Evolutionary conservation across 208 protist species (phyloP).

Genomic region (Leishmania amazonensis): DNA sequence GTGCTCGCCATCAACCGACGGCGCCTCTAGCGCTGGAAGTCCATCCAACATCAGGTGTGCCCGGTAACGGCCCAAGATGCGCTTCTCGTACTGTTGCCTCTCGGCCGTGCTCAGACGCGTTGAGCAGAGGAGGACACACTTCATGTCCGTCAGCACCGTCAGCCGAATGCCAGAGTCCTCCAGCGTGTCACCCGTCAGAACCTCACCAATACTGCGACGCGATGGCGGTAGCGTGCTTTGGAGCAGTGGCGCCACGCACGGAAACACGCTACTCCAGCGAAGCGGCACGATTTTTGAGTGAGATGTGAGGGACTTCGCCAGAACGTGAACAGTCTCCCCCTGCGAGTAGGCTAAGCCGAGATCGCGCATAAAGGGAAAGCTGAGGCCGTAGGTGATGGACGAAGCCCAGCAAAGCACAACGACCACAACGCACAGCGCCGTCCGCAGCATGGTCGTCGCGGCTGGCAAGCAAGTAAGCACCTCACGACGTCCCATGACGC

Average conservation of each 20-base stretch:
- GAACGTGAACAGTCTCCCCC: neutral
- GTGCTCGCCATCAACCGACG: neutral
- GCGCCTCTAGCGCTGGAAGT: slow-evolving; percentile 42
- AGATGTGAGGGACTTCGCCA: slow-evolving; percentile 24
- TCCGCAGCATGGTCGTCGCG: neutral
- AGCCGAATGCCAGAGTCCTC: slow-evolving; percentile 19
- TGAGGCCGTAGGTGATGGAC: slow-evolving; percentile 3
- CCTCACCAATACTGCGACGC: slow-evolving; percentile 24
- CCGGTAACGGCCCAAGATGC: slow-evolving; percentile 50
- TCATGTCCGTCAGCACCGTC: neutral
- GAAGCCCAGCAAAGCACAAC: slow-evolving; percentile 15
- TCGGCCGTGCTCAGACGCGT: neutral
- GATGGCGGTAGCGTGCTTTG: neutral
- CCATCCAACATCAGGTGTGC: slow-evolving; percentile 64
- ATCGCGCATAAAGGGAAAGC: slow-evolving; percentile 17
- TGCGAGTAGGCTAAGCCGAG: slow-evolving; percentile 8
- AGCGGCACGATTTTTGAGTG: slow-evolving; percentile 22
- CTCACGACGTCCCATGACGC: neutral
- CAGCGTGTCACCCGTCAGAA: slow-evolving; percentile 22
- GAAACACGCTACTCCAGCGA: slow-evolving; percentile 17
- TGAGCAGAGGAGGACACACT: slow-evolving; percentile 18
- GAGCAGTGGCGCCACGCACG: neutral
- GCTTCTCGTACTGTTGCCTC: slow-evolving; percentile 25
- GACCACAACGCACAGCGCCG: neutral
- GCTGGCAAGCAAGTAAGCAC: neutral